A percentile compares a stretch with the other conserved stretches of the same genome.
These are phyloP conservation scores for Puya raimondii DNA, from an alignment of 176 grass and related monocot species.

Conservation along the genomic window DNA sequence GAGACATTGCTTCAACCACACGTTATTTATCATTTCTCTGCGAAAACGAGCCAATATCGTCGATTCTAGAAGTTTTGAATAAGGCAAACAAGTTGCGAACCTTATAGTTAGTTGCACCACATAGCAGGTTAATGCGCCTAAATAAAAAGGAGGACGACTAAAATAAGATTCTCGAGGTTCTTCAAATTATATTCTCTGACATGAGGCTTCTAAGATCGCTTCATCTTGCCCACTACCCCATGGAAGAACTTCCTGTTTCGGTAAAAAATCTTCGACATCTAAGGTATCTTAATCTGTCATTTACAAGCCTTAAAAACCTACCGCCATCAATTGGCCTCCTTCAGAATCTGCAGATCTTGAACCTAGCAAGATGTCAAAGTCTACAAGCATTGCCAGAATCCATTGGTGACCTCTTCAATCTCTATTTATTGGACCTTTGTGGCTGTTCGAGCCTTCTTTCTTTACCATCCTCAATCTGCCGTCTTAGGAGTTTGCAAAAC, in stretches of 20 bases:
- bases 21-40: not conserved
- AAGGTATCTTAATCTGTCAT: not conserved
- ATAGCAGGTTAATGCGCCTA: too few relatives aligned
- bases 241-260: not conserved
- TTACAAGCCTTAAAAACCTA: not conserved
- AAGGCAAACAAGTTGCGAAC: not conserved
- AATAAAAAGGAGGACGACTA: not conserved
- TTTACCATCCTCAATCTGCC: not conserved
- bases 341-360: not conserved
- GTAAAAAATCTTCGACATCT: not conserved
- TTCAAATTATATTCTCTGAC: not conserved
- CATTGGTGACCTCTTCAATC: not conserved
- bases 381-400: not conserved
- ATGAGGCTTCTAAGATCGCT: not conserved
- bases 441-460: not conserved
- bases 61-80: not conserved
- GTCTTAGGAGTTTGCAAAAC: not conserved
- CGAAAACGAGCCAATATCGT: not conserved
- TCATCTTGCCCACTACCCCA: not conserved
- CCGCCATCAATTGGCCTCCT: not conserved
- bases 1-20: not conserved
- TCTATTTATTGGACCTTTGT: not conserved
- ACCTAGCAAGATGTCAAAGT: not conserved
- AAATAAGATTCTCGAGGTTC: not conserved
- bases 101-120: not conserved